Conservation (phyloP, 2,329 filamentous ascomycete genomes). For the Laburnicola sp. region DNA sequence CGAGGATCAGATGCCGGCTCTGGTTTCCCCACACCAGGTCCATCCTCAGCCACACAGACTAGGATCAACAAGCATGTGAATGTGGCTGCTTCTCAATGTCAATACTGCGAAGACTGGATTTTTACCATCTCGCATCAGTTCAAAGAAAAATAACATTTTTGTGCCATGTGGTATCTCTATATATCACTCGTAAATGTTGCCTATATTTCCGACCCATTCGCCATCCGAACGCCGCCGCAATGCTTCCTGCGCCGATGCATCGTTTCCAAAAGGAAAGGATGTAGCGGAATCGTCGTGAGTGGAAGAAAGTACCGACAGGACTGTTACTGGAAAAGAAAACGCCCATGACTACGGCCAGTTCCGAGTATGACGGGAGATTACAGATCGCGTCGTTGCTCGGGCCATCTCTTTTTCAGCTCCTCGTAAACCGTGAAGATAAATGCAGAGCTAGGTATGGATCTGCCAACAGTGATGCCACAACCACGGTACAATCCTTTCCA, state of each 20-base stretch:
- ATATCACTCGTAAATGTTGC: neutral
- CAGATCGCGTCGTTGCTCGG: constrained; percentile 21
- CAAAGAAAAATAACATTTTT: neutral
- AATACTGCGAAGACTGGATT: neutral
- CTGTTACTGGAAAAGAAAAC: neutral
- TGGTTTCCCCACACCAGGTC: constrained; percentile 36
- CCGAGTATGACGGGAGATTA: neutral
- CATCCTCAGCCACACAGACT: constrained; percentile 22
- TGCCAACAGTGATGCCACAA: constrained; percentile 87
- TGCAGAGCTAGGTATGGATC: constrained; percentile 92
- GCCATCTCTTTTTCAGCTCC: constrained; percentile 64
- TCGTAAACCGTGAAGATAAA: constrained; percentile 98
- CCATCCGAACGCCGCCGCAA: constrained; percentile 4
- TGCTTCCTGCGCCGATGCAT: neutral
- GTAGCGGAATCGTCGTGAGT: neutral
- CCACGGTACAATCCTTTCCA: constrained; percentile 86
- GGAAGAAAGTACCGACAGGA: neutral
- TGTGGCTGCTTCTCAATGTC: constrained; percentile 21
- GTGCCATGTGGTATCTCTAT: constrained; percentile 6
- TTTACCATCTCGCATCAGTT: neutral
- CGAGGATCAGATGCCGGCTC: constrained; percentile 23
- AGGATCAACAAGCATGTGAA: constrained; percentile 34
- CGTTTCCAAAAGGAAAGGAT: neutral
- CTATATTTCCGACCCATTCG: neutral
- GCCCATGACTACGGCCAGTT: neutral